These are phyloP conservation scores for Backusella tuberculispora DNA, from an alignment of 192 early-diverging fungal genomes.

Conservation along the genomic window DNA sequence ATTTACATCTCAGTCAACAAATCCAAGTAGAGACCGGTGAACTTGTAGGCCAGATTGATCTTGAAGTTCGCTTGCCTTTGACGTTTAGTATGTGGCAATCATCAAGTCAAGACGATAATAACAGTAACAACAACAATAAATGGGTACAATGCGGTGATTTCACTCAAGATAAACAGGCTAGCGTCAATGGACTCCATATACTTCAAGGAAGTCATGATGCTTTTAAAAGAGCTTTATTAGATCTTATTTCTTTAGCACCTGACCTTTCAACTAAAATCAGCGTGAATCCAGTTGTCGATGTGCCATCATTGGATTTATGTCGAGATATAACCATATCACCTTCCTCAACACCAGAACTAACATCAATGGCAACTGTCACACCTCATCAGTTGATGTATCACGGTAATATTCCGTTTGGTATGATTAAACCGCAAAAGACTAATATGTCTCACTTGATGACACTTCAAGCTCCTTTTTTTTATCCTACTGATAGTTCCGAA, in stretches of 20 bases:
- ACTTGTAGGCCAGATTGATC: slow-evolving; percentile 27
- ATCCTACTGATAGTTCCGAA: slow-evolving; percentile 22
- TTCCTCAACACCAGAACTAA: slow-evolving; percentile 38
- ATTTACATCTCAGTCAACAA: slow-evolving; percentile 39
- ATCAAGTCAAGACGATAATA: not conserved
- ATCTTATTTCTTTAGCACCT: slow-evolving; percentile 24
- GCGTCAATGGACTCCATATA: slow-evolving; percentile 46
- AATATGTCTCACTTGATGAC: slow-evolving; percentile 25
- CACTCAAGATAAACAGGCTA: slow-evolving; percentile 63
- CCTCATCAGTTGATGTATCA: not conserved
- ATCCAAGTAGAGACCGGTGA: slow-evolving; percentile 24
- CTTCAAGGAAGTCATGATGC: slow-evolving; percentile 49
- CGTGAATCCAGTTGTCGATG: slow-evolving; percentile 25
- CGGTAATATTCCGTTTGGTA: not conserved
- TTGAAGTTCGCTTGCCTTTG: slow-evolving; percentile 15
- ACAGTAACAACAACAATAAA: slow-evolving; percentile 39
- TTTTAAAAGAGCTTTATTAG: slow-evolving; percentile 25
- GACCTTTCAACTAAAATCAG: slow-evolving; percentile 26
- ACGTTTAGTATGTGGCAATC: slow-evolving; percentile 39
- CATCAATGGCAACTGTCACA: not conserved
- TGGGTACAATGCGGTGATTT: slow-evolving; percentile 68
- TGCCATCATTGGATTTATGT: slow-evolving; percentile 27
- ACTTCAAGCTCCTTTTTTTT: slow-evolving; percentile 35
- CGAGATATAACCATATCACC: slow-evolving; percentile 39
- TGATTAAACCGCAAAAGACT: not conserved